Base-by-base conservation (phyloP, 306 rosid genomes). In the Nissolia schottii region DNA sequence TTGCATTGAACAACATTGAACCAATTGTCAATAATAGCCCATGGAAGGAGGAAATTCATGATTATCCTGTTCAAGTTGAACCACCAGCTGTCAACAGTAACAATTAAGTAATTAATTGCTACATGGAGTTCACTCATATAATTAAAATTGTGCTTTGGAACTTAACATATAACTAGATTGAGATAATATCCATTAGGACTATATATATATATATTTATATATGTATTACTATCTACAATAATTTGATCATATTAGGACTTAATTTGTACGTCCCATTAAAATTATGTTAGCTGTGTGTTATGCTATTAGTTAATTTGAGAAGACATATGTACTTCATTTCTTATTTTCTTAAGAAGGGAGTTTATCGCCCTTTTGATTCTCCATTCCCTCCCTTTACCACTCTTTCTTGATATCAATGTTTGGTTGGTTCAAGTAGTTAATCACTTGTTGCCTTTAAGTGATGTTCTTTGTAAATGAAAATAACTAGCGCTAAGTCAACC, bases 31-130 rank as follows among this genome's bases (percentile, higher is more conserved):
- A 70, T 56, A 84, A 51, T 73, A 89, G 73, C 57, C 90, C 96
- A 0, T 89, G 97, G 97, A 73, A 70, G 59, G 92, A 84, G 50
- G 97, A 92, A 86, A 92, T 92, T 67, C 67, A 84, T 54, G 67
- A 82, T 22, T 91, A 82, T 27, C 97, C 96, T 9, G 87, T 91
- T 14, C 34, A 77, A 16, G 2, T 3, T 20, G 37, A 35, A 32
- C 61, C 20, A 11, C 14, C 40, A 3, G 9, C 12, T 0, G 23
- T 25, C 2, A 24, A 19, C n/a, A 45, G 1, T 24, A 70, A 31
- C n/a, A 61, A 64, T 41, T 20, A 15, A 62, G n/a, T 14, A 56
- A n/a, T n/a, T 27, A 4, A 56, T 7, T 4, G 11, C 28, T 25
- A 6, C 31, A n/a, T n/a, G 60, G 15, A 23, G 11, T 28, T 57